Conservation (phyloP, 352 stramenopile genomes). For the Pythium phragmitis region DNA sequence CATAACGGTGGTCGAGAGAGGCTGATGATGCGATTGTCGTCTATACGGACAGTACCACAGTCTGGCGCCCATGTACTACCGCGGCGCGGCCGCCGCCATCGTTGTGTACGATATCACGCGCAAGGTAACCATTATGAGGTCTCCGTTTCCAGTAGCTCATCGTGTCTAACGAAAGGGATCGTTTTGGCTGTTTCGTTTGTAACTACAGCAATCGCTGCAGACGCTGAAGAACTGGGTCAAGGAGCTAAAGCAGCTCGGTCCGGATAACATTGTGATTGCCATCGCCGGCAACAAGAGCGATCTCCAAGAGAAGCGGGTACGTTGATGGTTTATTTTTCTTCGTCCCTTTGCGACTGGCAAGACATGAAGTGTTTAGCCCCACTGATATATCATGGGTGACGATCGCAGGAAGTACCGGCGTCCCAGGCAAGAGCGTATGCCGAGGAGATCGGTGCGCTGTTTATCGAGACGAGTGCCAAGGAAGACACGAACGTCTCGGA, state of each 20-base stretch:
- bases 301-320: conserved; percentile 81
- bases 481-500: conserved; percentile 92
- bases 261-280: conserved; percentile 93
- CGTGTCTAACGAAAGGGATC: neutral
- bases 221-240: conserved; percentile 96
- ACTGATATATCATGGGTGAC: conserved; percentile 11
- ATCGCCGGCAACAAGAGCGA: conserved; percentile 96
- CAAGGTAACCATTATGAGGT: conserved; percentile 42
- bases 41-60: conserved; percentile 86
- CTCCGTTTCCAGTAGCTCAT: neutral
- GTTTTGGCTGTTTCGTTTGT: neutral
- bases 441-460: conserved; percentile 91
- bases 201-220: conserved; percentile 86
- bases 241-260: conserved; percentile 90
- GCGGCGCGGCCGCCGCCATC: conserved; percentile 95
- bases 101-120: conserved; percentile 98
- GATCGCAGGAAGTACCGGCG: conserved; percentile 75
- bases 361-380: neutral
- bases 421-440: conserved; percentile 88
- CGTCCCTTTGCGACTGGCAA: neutral
- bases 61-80: conserved; percentile 98
- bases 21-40: neutral
- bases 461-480: conserved; percentile 95
- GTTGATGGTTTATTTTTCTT: conserved; percentile 52
- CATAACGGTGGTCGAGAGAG: neutral